These are phyloP conservation scores for Scleroderma citrinum DNA, from an alignment of 768 basidiomycete species.

Conservation along the genomic window DNA sequence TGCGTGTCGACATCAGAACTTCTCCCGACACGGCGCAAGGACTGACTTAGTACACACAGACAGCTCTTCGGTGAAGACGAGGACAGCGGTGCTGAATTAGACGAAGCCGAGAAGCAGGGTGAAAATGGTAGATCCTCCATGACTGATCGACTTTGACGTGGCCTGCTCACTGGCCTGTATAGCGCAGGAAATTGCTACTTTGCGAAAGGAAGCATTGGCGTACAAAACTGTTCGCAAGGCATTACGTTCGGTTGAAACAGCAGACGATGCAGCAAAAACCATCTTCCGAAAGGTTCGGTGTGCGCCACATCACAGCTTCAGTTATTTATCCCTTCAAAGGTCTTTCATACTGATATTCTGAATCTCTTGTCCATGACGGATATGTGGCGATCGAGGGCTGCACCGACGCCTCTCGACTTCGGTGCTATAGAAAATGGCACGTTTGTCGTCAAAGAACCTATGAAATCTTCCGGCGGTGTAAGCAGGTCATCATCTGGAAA, in stretches of 20 bases:
- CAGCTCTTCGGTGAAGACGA: conserved; percentile 95
- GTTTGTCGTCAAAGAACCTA: conserved; percentile 41
- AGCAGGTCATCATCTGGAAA: conserved; percentile 9
- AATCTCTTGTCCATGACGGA: conserved; percentile 90
- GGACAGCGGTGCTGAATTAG: conserved; percentile 73
- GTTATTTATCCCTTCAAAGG: conserved; percentile 39
- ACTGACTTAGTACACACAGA: conserved; percentile 33
- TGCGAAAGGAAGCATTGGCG: conserved; percentile 85
- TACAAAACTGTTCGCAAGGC: conserved; percentile 77
- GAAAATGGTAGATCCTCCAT: conserved; percentile 67
- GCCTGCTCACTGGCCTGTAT: not conserved
- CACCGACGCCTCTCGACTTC: conserved; percentile 79
- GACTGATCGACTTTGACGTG: not conserved
- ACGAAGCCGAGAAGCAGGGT: conserved; percentile 87
- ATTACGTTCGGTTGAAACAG: conserved; percentile 39
- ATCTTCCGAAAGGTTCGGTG: conserved; percentile 77
- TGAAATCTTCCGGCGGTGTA: conserved; percentile 3
- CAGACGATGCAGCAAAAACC: conserved; percentile 51
- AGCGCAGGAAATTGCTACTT: conserved; percentile 87
- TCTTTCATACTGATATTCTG: conserved; percentile 82
- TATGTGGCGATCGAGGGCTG: conserved; percentile 93
- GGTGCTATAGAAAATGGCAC: conserved; percentile 63
- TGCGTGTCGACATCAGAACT: conserved; percentile 30
- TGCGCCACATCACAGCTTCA: not conserved
- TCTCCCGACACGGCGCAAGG: not conserved